phyloP scores from a whole-genome alignment of 2,329 filamentous ascomycete genomes.

The Alternaria ethzedia region DNA sequence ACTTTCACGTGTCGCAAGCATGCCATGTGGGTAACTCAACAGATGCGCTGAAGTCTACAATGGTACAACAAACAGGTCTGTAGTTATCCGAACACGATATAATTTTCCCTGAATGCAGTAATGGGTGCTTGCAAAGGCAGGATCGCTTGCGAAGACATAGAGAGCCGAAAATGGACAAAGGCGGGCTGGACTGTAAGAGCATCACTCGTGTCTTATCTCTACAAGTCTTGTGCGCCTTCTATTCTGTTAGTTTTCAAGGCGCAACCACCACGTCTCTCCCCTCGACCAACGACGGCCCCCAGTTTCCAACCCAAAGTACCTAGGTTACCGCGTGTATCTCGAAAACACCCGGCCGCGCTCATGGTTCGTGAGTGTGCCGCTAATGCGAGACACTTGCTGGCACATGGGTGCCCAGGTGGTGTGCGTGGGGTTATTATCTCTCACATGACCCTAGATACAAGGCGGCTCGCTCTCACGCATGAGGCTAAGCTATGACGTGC shows the following conservation, averaged over 20 bases:
- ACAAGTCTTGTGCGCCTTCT: not conserved
- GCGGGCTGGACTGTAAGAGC: not conserved
- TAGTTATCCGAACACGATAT: not conserved
- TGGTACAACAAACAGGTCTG: not conserved
- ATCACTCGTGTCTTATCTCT: not conserved
- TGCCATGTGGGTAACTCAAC: not conserved
- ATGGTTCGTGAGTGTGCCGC: not conserved
- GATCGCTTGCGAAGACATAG: too few relatives aligned
- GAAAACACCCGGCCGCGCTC: not conserved
- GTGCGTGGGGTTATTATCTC: not conserved
- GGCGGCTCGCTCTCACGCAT: constrained; percentile 10
- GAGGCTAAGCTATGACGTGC: constrained; percentile 15
- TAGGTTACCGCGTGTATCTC: not conserved
- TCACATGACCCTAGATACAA: not conserved
- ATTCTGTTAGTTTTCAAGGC: not conserved
- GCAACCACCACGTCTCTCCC: not conserved
- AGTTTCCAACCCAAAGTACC: not conserved
- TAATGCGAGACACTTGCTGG: constrained; percentile 13
- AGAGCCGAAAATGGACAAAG: not conserved
- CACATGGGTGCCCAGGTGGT: constrained; percentile 3
- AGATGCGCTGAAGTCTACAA: not conserved
- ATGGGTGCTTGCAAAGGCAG: too few relatives aligned
- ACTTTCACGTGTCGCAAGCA: not conserved
- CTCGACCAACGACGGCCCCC: not conserved
- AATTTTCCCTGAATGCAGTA: not conserved